Evolutionary conservation across 139 green algal genomes (phyloP), one percentile per base, ranked within the genome.

Genomic region (Mychonastes homosphaera): DNA sequence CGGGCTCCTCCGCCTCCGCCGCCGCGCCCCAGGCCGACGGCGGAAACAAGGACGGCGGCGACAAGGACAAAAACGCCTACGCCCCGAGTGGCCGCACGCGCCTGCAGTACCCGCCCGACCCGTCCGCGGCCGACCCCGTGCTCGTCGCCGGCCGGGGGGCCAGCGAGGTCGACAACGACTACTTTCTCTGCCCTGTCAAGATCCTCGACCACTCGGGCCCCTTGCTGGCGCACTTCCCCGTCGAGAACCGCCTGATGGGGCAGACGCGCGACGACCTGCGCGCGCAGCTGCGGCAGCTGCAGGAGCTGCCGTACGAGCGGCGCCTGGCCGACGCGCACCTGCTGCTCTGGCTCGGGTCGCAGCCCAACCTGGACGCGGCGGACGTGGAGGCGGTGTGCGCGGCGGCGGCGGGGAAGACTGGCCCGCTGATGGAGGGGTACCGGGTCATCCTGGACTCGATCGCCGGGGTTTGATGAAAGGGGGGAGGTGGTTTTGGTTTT

Each of bases 81-180:
- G n/a, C n/a, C n/a, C n/a, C n/a, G n/a, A n/a, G n/a, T n/a, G n/a
- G n/a, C n/a, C n/a, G n/a, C n/a, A n/a, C n/a, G n/a, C n/a, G n/a
- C n/a, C n/a, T n/a, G n/a, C n/a, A n/a, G n/a, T n/a, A n/a, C n/a
- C n/a, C n/a, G n/a, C n/a, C n/a, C n/a, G n/a, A n/a, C n/a, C n/a
- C n/a, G n/a, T n/a, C n/a, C n/a, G n/a, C n/a, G n/a, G n/a, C n/a
- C n/a, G n/a, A n/a, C n/a, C n/a, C n/a, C n/a, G n/a, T n/a, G n/a
- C 35, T 18, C 40, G 5, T n/a, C 27, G 24, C 67, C 63, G 83
- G 78, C 48, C 95, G 92, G 72, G 92, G 98, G 53, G 62, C 76
- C 16, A 70, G 55, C 13, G 84, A 93, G 58, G 82, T 95, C 9
- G 92, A 99, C 72, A 96, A 93, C 67, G 90, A 99, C 75, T 96